Conservation (phyloP, 1,139 yeast genomes). For the Suhomyces bribrorum region DNA sequence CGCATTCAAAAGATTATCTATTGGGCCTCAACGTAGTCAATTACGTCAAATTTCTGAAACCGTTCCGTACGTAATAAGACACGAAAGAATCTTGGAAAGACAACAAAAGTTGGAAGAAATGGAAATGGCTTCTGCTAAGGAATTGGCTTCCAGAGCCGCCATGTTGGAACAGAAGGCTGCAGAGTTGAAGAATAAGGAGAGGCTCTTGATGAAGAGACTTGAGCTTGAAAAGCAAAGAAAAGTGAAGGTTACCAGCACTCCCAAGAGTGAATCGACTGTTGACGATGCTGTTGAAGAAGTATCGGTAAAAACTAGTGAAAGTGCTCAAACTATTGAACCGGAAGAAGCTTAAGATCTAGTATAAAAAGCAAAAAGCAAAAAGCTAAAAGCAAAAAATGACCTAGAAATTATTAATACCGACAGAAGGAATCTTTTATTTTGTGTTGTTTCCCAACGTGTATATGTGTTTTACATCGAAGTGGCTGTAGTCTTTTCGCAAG, state of each 20-base stretch:
- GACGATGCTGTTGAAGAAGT: constrained; percentile 6
- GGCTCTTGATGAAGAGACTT: constrained; percentile 43
- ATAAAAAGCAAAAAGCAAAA: background rate
- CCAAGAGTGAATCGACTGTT: constrained; percentile 5
- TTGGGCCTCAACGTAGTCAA: constrained; percentile 64
- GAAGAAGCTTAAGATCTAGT: constrained; percentile 52
- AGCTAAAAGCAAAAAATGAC: too few relatives aligned
- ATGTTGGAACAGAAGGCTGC: constrained; percentile 75
- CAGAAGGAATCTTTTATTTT: too few relatives aligned
- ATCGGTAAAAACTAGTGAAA: constrained; percentile 4
- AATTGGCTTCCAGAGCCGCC: constrained; percentile 71
- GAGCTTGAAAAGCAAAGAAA: constrained; percentile 27
- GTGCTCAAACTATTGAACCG: constrained; percentile 7
- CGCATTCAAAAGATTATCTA: constrained; percentile 58
- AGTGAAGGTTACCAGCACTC: constrained; percentile 5
- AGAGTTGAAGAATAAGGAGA: constrained; percentile 68
- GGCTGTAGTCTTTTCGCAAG: too few relatives aligned
- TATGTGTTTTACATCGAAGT: too few relatives aligned
- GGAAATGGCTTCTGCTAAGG: constrained; percentile 76
- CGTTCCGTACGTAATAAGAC: constrained; percentile 76
- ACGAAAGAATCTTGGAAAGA: constrained; percentile 70
- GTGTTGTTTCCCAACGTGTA: too few relatives aligned
- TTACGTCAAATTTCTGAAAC: constrained; percentile 78
- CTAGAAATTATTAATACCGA: too few relatives aligned
- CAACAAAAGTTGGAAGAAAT: constrained; percentile 77